Evolutionary conservation across 2,329 filamentous ascomycete species (phyloP).

Genomic region (Capronia epimyces): DNA sequence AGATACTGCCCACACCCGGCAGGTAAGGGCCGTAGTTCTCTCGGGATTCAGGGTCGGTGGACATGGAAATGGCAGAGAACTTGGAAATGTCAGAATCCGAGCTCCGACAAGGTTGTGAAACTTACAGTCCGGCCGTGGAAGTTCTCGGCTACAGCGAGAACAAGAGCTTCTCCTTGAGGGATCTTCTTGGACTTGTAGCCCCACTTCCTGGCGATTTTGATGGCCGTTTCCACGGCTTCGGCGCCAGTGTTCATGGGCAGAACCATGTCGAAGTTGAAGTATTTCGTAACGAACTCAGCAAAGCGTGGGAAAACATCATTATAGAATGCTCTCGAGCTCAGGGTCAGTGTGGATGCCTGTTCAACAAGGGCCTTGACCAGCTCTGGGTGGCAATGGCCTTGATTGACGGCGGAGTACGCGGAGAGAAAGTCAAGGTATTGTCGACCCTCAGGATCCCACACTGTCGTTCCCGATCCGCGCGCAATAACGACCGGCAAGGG

Average conservation of each 20-base stretch:
- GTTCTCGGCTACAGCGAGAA: slow-evolving; percentile 83
- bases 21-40: slow-evolving; percentile 97
- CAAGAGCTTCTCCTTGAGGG: slow-evolving; percentile 71
- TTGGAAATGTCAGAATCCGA: slow-evolving; percentile 35
- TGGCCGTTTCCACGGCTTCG: slow-evolving; percentile 89
- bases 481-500: slow-evolving; percentile 92
- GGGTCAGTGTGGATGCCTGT: slow-evolving; percentile 80
- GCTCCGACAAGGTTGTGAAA: slow-evolving; percentile 19
- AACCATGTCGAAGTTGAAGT: slow-evolving; percentile 96
- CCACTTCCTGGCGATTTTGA: slow-evolving; percentile 97
- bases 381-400: slow-evolving; percentile 96
- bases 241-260: slow-evolving; percentile 97
- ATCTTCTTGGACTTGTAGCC: slow-evolving; percentile 95
- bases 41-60: slow-evolving; percentile 88
- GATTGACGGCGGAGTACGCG: slow-evolving; percentile 95
- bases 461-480: slow-evolving; percentile 73
- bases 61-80: slow-evolving; percentile 94
- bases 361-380: slow-evolving; percentile 84
- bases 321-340: slow-evolving; percentile 93
- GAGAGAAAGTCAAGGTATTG: slow-evolving; percentile 98
- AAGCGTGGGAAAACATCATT: slow-evolving; percentile 97
- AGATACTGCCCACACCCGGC: slow-evolving; percentile 72
- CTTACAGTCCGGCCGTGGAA: slow-evolving; percentile 92
- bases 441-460: slow-evolving; percentile 95
- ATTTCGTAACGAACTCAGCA: slow-evolving; percentile 81